Evolutionary conservation across 371 early-diverging fungal genomes (phyloP).

Genomic region (Actinomucor elegans): DNA sequence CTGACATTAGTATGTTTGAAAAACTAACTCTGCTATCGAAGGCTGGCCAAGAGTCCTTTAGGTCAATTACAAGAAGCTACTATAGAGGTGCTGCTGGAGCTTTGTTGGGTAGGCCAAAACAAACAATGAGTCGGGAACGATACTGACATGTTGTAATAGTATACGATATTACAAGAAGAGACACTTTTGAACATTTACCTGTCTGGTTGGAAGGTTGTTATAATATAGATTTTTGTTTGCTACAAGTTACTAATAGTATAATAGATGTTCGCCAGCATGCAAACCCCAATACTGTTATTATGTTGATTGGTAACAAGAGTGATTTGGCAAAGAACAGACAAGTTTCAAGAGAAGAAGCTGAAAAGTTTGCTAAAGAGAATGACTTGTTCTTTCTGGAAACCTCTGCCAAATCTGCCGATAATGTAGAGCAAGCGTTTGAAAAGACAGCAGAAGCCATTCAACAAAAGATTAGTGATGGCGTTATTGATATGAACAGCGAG

Average conservation of each 20-base stretch:
- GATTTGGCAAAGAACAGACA: slow-evolving; percentile 84
- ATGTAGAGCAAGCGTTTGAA: slow-evolving; percentile 77
- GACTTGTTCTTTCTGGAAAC: slow-evolving; percentile 91
- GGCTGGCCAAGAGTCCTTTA: slow-evolving; percentile 95
- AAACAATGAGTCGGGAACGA: too few relatives aligned
- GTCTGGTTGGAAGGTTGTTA: slow-evolving; percentile 94
- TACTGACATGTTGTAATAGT: slow-evolving; percentile 21
- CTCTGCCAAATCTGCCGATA: slow-evolving; percentile 91
- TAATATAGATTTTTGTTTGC: slow-evolving; percentile 2
- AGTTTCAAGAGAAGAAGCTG: slow-evolving; percentile 88
- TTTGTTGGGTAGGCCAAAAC: slow-evolving; percentile 58
- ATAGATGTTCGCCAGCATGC: slow-evolving; percentile 82
- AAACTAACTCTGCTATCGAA: slow-evolving; percentile 7
- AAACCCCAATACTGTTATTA: slow-evolving; percentile 88
- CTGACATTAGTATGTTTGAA: neutral
- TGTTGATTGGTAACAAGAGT: slow-evolving; percentile 94
- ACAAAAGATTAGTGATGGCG: slow-evolving; percentile 45
- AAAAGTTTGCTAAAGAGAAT: slow-evolving; percentile 82
- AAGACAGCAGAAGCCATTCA: slow-evolving; percentile 45
- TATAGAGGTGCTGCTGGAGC: slow-evolving; percentile 98
- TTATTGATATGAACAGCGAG: slow-evolving; percentile 45
- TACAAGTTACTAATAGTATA: neutral
- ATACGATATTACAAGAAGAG: slow-evolving; percentile 66
- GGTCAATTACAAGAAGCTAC: slow-evolving; percentile 95
- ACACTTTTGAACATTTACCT: slow-evolving; percentile 88